Evolutionary conservation across 352 stramenopile species (phyloP).

Genomic region (Thalassiosira hispida): DNA sequence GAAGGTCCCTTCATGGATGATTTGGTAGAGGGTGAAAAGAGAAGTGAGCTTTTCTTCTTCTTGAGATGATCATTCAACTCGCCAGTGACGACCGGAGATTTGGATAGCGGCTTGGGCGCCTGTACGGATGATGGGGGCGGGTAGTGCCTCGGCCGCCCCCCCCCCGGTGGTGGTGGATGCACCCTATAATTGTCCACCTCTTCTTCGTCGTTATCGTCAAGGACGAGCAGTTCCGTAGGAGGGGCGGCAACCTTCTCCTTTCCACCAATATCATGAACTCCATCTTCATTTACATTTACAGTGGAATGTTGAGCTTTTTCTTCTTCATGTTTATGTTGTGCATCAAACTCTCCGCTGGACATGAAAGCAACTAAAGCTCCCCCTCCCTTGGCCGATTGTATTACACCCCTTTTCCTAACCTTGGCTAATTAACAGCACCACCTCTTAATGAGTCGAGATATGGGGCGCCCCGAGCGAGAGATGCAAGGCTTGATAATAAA

Average conservation of each 20-base stretch:
- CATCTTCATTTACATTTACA: not conserved
- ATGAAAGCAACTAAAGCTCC: conserved; percentile 15
- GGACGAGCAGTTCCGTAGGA: not conserved
- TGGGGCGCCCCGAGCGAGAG: too few relatives aligned
- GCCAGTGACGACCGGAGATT: conserved; percentile 12
- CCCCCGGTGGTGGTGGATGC: not conserved
- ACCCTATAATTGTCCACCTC: not conserved
- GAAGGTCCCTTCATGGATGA: conserved; percentile 4
- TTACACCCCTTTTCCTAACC: too few relatives aligned
- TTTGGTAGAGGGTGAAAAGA: not conserved
- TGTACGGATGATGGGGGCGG: not conserved
- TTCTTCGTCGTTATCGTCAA: not conserved
- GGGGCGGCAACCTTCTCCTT: not conserved
- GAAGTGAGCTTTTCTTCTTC: conserved; percentile 23
- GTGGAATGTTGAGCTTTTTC: conserved; percentile 27
- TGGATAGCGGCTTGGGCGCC: conserved; percentile 21
- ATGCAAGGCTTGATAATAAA: too few relatives aligned
- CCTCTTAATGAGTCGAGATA: too few relatives aligned
- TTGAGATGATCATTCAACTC: conserved; percentile 14
- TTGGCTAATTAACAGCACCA: too few relatives aligned
- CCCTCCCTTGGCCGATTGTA: not conserved
- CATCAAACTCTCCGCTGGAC: conserved; percentile 23
- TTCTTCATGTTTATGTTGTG: conserved; percentile 37
- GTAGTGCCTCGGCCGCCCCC: conserved; percentile 1
- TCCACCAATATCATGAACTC: not conserved